These are phyloP conservation scores for Porphyra umbilicalis DNA, from an alignment of 31 red algal species.

Conservation along the genomic window DNA sequence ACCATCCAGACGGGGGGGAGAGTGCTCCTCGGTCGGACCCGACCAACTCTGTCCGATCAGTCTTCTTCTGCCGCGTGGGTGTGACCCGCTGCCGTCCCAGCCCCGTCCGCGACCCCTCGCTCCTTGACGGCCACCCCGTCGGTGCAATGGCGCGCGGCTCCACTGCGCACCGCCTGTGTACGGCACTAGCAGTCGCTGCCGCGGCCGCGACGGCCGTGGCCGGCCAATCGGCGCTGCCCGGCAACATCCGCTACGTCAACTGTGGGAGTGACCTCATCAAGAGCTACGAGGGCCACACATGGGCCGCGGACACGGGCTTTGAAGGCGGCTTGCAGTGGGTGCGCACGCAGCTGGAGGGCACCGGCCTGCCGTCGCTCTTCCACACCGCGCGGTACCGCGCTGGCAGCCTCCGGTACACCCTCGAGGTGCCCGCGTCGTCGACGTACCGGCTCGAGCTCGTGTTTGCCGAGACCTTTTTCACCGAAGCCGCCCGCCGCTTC, in stretches of 20 bases:
- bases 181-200: background rate
- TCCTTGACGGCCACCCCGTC: too few relatives aligned
- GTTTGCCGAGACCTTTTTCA: background rate
- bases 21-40: too few relatives aligned
- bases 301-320: background rate
- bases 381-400: background rate
- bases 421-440: background rate
- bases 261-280: conserved; percentile 1
- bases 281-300: background rate
- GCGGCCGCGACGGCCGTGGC: background rate
- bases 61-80: too few relatives aligned
- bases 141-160: too few relatives aligned
- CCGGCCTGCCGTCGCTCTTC: background rate
- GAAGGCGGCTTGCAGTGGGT: background rate
- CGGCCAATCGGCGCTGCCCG: background rate
- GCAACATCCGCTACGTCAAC: background rate
- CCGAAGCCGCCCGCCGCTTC: background rate
- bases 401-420: background rate
- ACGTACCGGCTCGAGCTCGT: background rate
- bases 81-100: too few relatives aligned
- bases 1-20: too few relatives aligned
- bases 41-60: too few relatives aligned
- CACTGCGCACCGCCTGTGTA: too few relatives aligned
- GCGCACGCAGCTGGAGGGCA: background rate
- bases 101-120: too few relatives aligned